Evolutionary conservation across 2,329 filamentous ascomycete species (phyloP).

Genomic region (Colletotrichum falcatum): DNA sequence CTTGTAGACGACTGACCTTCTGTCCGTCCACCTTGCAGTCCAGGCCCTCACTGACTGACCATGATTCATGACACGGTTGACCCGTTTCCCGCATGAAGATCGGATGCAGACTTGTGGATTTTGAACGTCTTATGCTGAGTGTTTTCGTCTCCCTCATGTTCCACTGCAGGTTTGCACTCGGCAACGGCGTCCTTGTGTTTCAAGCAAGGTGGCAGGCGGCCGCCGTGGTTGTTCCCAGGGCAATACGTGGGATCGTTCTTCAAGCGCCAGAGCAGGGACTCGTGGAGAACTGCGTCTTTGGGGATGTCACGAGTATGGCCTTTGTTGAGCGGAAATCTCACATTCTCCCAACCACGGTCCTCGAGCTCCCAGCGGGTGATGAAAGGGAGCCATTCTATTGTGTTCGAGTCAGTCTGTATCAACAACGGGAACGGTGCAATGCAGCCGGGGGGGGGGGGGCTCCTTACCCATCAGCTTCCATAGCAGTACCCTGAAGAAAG

Average conservation of each 20-base stretch:
- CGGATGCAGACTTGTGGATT: slow-evolving; percentile 6
- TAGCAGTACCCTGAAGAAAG: slow-evolving; percentile 54
- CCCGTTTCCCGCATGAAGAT: neutral
- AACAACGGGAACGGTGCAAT: rapidly evolving
- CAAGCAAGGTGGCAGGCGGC: slow-evolving; percentile 47
- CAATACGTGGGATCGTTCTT: slow-evolving; percentile 46
- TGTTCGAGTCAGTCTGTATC: neutral
- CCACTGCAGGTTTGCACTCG: neutral
- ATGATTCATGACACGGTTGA: neutral
- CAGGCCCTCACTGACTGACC: neutral
- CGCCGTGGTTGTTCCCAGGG: slow-evolving; percentile 52
- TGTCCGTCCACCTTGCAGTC: neutral
- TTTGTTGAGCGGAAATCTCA: slow-evolving; percentile 54
- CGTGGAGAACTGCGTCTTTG: slow-evolving; percentile 53
- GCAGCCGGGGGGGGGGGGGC: no score
- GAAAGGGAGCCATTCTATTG: slow-evolving; percentile 53
- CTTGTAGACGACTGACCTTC: neutral
- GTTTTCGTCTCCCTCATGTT: neutral
- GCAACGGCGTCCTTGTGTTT: slow-evolving; percentile 41
- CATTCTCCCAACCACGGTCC: slow-evolving; percentile 48
- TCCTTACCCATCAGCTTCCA: slow-evolving; percentile 59
- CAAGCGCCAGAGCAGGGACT: slow-evolving; percentile 52
- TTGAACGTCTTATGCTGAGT: slow-evolving; percentile 19
- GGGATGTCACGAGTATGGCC: slow-evolving; percentile 55
- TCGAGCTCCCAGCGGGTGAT: slow-evolving; percentile 56